Evolutionary conservation across 768 basidiomycete genomes (phyloP), one percentile per base, ranked within the genome.

Genomic region (Crassisporium funariophilum): DNA sequence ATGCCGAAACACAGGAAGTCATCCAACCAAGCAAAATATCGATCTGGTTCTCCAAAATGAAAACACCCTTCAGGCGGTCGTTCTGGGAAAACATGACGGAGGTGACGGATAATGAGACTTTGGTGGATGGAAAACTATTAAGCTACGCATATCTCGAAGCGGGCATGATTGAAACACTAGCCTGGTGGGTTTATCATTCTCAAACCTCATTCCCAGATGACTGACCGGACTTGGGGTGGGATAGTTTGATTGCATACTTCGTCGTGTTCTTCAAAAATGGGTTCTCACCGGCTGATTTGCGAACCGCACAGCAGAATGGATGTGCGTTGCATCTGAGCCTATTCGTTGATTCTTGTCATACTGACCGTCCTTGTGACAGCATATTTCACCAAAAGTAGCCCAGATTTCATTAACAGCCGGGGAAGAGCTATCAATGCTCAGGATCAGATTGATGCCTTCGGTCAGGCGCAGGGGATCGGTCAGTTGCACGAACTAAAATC

Each of bases 81-180:
- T 85, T 75, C 62, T 86, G 83, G 83, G 74, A 78, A 50, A 82
- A 84, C 22, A 50, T 65, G 3, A 58, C 83, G 38, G 81, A 83
- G 58, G 49, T 59, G 10, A 69, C 72, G 1, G 83, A 84, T 12
- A 68, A 72, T 41, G 84, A 86, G 58, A 76, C 71, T 1, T 69
- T 86, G 12, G 84, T 86, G 17, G 84, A 86, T 51, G 54, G 54
- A 16, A 81, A 79, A 54, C 64, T 86, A 34, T 68, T 86, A 13
- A 83, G 82, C 57, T 86, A 86, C 57, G 70, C 83, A 5, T 85
- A 86, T 56, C 54, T 86, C 25, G 84, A 86, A 54, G 79, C 80
- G 21, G 83, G 84, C 4, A 44, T 83, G 13, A 81, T 86, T 35
- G 82, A 85, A 61, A 74, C 71, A 47, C 31, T 82, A 24, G 81